Base-by-base conservation (phyloP, 805 yeast genomes). In the Candida ponderosae region DNA sequence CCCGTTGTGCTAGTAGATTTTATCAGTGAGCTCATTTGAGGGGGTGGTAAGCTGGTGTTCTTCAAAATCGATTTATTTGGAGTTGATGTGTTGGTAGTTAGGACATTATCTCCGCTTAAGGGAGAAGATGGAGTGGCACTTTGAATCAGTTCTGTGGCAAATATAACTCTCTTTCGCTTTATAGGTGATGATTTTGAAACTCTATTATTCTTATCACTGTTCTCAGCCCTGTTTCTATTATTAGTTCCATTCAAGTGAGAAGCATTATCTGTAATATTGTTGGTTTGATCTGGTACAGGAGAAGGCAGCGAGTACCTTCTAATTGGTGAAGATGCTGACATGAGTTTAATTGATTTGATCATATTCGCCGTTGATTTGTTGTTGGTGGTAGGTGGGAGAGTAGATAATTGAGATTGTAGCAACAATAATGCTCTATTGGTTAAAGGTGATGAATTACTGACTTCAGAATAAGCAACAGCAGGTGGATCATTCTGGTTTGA, bases 61-160 rank as follows among this genome's bases (percentile, higher is more conserved):
- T 48, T 52, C 16, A 52, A 32, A 7, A 52, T 52, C 1, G 57
- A 44, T 29, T 40, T 49, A 13, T 41, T 40, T 5, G 57, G 54
- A 1, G 55, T 50, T 11, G 40, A 39, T 3, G 18, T 40, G 1
- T 13, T n/a, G n/a, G n/a, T 15, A 9, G 17, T 28, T 15, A 16
- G 6, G 5, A 15, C 16, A 6, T 6, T 14, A 17, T 29, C 3
- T 15, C 14, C 14, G 2, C 10, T 15, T 29, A 17, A 14, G n/a
- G 31, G 31, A 6, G 17, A 10, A 6, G 23, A 27, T 15, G 36
- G 33, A 16, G 36, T 33, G 1, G 35, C 11, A 11, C 23, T 5
- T n/a, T 34, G 38, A 0, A 44, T 38, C 11, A 49, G 34, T 8
- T 38, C 39, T 2, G 37, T 40, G 6, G 42, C 36, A 35, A 52